phyloP scores from a whole-genome alignment of 148 eudicot species.

The Polygonum aviculare region DNA sequence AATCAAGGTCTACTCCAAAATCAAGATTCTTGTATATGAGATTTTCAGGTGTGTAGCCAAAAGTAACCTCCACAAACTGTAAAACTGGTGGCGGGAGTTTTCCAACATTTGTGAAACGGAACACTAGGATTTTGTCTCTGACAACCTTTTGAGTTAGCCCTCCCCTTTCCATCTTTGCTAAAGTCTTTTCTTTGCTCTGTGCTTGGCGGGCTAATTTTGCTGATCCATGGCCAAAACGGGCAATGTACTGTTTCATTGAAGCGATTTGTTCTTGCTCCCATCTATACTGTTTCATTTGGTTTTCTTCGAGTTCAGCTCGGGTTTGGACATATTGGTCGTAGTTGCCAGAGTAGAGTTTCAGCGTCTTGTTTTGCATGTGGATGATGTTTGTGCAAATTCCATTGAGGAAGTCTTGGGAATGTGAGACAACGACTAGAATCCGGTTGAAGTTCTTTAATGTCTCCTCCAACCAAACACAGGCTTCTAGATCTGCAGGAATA shows the following conservation, averaged over 20 bases:
- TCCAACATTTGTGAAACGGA: slow-evolving; percentile 81
- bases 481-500: slow-evolving; percentile 75
- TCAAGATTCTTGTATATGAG: slow-evolving; percentile 72
- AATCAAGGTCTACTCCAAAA: slow-evolving; percentile 90
- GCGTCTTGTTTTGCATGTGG: slow-evolving; percentile 83
- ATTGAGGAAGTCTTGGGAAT: slow-evolving; percentile 90
- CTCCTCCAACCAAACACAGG: slow-evolving; percentile 97
- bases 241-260: slow-evolving; percentile 87
- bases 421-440: slow-evolving; percentile 90
- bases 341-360: slow-evolving; percentile 72
- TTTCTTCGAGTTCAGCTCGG: slow-evolving; percentile 85
- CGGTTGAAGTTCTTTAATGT: slow-evolving; percentile 74
- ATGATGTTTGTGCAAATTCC: slow-evolving; percentile 95
- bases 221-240: slow-evolving; percentile 92
- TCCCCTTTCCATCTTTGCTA: slow-evolving; percentile 96
- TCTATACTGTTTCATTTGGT: slow-evolving; percentile 93
- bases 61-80: slow-evolving; percentile 77
- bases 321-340: slow-evolving; percentile 88
- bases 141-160: slow-evolving; percentile 84
- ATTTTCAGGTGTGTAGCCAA: slow-evolving; percentile 80
- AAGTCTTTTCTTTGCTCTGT: slow-evolving; percentile 88
- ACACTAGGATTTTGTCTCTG: slow-evolving; percentile 51
- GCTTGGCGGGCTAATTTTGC: slow-evolving; percentile 98
- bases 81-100: slow-evolving; percentile 95
- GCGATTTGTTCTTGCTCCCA: slow-evolving; percentile 99